Base-by-base conservation (phyloP, 2,329 filamentous ascomycete genomes). In the Orbilia brochopaga region DNA sequence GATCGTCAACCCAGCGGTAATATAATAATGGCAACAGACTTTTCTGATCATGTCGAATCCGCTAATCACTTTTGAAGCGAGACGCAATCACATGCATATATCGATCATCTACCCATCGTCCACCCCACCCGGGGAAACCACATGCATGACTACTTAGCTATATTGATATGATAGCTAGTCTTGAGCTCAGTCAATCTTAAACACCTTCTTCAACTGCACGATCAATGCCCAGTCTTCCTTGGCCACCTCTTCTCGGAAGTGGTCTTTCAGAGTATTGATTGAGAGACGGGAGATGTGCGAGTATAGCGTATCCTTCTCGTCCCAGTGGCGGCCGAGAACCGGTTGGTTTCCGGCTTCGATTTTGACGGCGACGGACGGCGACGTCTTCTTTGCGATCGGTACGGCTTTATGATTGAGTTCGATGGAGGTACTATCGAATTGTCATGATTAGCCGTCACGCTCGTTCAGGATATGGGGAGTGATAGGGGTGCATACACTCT, bases 341-440 rank as follows among this genome's bases (percentile, higher is more conserved):
- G 94, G 95, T 83, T 99, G 94, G 79, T 93, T 91, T 67, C 88
- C 82, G 60, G 92, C 93, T 82, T 99, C 95, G 77, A 99, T 95
- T 85, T 99, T 99, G 83, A 99, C 85, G 19, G 94, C 94, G 8
- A 99, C 95, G 0, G 92, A 95, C n/a, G 95, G 94, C 78, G 96
- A 90, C 58, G 93, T 93, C 82, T 92, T 93, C 81, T 99, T 99
- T 83, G 91, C 96, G 66, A 96, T 85, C 8, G 85, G 86, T 75
- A 99, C 88, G 74, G 94, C 87, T 83, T 99, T 99, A 85, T 99
- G 94, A 76, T 99, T 95, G 79, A 95, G 89, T 81, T 99, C 93
- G 78, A 99, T 99, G 1, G 90, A 92, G 63, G 90, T 90, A n/a
- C 92, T 96, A 78, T 66, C 10, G 21, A 32, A 32, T 27, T 32